Evolutionary conservation across 2,329 filamentous ascomycete species (phyloP).

Genomic region (Teratosphaeria viscida): DNA sequence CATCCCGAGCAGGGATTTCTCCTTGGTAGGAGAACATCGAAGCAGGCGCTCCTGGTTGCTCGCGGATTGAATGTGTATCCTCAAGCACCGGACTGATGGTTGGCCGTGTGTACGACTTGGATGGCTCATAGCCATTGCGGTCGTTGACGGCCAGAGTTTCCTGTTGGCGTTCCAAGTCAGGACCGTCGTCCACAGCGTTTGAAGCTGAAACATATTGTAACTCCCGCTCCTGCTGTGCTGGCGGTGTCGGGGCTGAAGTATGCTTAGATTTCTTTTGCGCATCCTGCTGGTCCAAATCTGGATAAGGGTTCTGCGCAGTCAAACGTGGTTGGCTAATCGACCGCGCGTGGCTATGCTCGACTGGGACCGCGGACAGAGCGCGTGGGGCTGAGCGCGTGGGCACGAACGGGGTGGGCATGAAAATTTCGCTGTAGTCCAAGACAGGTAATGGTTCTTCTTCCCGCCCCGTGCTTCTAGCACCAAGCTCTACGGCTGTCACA

Average conservation of each 20-base stretch:
- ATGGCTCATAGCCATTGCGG: constrained; percentile 11
- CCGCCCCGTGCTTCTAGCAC: neutral
- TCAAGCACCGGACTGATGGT: constrained; percentile 18
- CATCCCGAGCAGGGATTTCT: constrained; percentile 13
- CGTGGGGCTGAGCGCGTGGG: constrained; percentile 1
- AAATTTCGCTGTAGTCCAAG: constrained; percentile 12
- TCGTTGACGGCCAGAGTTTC: constrained; percentile 6
- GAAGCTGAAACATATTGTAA: neutral
- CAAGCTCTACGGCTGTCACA: constrained; percentile 2
- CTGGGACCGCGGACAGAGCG: neutral
- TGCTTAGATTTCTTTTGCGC: neutral
- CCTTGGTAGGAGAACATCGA: constrained; percentile 19
- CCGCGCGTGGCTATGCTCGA: neutral
- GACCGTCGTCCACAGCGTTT: neutral
- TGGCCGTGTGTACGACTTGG: constrained; percentile 13
- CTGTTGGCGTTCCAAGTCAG: neutral
- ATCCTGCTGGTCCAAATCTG: neutral
- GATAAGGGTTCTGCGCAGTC: neutral
- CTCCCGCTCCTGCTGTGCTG: neutral
- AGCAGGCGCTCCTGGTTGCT: constrained; percentile 4
- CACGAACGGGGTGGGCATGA: constrained; percentile 6
- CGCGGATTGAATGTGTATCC: constrained; percentile 3
- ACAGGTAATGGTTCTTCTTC: constrained; percentile 7
- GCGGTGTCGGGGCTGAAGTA: neutral
- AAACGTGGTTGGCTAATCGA: neutral